phyloP scores from a whole-genome alignment of 2,329 filamentous ascomycete genomes.

The Calonectria pauciramosa region DNA sequence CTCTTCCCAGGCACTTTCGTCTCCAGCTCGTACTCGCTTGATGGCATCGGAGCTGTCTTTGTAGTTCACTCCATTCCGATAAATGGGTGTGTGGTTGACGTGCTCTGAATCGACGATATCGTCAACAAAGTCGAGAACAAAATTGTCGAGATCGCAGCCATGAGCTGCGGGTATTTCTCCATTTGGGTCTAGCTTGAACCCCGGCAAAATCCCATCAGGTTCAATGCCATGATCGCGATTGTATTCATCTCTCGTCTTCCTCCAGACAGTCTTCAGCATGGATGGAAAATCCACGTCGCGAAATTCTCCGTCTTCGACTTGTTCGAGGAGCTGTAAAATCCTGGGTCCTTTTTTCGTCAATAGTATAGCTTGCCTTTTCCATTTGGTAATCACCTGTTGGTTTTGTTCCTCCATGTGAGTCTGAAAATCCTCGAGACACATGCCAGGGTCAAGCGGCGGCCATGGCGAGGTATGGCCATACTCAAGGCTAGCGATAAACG shows the following conservation, averaged over 20 bases:
- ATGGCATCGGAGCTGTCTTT: background rate
- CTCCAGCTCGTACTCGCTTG: background rate
- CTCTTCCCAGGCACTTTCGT: background rate
- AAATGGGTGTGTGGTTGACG: slow-evolving; percentile 27
- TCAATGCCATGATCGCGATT: slow-evolving; percentile 17
- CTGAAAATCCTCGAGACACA: background rate
- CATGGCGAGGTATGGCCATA: slow-evolving; percentile 20
- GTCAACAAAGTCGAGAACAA: slow-evolving; percentile 36
- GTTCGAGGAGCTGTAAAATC: slow-evolving; percentile 26
- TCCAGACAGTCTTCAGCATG: slow-evolving; percentile 27
- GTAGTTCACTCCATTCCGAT: slow-evolving; percentile 39
- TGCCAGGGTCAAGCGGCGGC: slow-evolving; percentile 34
- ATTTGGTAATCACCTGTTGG: background rate
- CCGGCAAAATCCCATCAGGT: slow-evolving; percentile 17
- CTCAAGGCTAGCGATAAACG: slow-evolving; percentile 9
- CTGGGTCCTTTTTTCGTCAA: slow-evolving; percentile 23
- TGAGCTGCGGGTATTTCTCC: slow-evolving; percentile 26
- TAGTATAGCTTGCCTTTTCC: slow-evolving; percentile 3
- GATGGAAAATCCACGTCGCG: slow-evolving; percentile 13
- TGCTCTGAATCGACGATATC: background rate
- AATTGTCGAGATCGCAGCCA: slow-evolving; percentile 36
- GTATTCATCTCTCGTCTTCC: slow-evolving; percentile 21
- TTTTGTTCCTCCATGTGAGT: background rate
- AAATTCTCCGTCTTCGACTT: slow-evolving; percentile 11
- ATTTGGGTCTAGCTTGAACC: slow-evolving; percentile 30